Evolutionary conservation across 2,329 filamentous ascomycete genomes (phyloP).

Genomic region (Aspergillus sp.): DNA sequence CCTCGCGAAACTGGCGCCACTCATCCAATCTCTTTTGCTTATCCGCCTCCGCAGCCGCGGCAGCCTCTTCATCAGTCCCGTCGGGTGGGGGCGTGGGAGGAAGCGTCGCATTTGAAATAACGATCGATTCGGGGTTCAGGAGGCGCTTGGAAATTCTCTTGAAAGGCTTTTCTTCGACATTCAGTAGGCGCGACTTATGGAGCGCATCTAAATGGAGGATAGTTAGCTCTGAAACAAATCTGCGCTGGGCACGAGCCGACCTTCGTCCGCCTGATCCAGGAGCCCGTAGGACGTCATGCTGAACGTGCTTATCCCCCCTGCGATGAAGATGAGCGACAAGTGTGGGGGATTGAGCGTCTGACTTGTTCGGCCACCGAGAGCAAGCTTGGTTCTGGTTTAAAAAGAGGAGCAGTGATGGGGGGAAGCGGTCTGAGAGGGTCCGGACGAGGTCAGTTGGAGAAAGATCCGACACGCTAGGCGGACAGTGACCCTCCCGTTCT

Average conservation of each 20-base stretch:
- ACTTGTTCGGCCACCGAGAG: conserved; percentile 19
- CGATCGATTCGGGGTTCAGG: conserved; percentile 65
- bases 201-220: conserved; percentile 62
- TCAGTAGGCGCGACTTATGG: conserved; percentile 81
- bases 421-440: conserved; percentile 16
- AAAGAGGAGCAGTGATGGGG: not conserved
- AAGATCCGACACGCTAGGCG: conserved; percentile 8
- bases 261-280: conserved; percentile 67
- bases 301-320: not conserved
- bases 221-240: conserved; percentile 18
- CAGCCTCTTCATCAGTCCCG: conserved; percentile 42
- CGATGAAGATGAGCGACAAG: not conserved
- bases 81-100: conserved; percentile 69
- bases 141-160: conserved; percentile 83
- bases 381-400: conserved; percentile 7
- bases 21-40: conserved; percentile 54
- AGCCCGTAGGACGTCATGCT: conserved; percentile 62
- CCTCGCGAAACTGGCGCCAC: conserved; percentile 72
- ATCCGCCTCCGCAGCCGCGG: conserved; percentile 48
- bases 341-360: not conserved
- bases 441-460: not conserved
- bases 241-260: conserved; percentile 23
- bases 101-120: conserved; percentile 56
- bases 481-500: conserved; percentile 4
- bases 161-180: conserved; percentile 90